Base-by-base conservation (phyloP, 495 filamentous ascomycete species). In the Tuber brumale region DNA sequence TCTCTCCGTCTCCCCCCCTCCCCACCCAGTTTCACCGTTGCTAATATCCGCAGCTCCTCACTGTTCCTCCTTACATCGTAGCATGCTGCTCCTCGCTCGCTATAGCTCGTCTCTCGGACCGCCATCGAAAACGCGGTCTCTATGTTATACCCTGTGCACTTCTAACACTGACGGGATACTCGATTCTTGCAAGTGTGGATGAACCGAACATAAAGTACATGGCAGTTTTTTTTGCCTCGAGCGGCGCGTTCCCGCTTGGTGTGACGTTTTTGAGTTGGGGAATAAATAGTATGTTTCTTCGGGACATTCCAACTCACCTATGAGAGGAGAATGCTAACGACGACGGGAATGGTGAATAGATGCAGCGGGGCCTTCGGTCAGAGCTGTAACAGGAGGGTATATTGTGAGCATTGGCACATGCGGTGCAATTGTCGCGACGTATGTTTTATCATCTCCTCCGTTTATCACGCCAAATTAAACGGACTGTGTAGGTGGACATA, bases 151-250 rank as follows among this genome's bases (percentile, higher is more conserved):
- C 85, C 5, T 88, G 87, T 8, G 84, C 89, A 1, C 70, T 85
- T 1, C 83, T 91, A 42, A 89, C 87, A 21, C 86, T 87, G 19
- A 87, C 91, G 69, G 91, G 91, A 3, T 92, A 92, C 78, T 88
- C 89, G 45, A 87, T 93, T n/a, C 86, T 94, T 1, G 85, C 92
- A 1, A 78, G 88, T 0, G 76, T 82, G 0, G 81, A 83, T 12
- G 85, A 86, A 1, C 86, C 91, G 0, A 90, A 91, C 0, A 86
- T 93, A 0, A 89, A 88, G 23, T 94, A 94, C 78, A 79, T 88
- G 10, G 91, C 91, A 23, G 92, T 91, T 7, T 91, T 93, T 81
- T 91, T 94, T 76, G 89, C 90, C 0, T 89, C 91, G 0, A 88
- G 88, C 0, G 92, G 92, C 1, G 92, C 94, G 79, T 95, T 92